A percentile compares a stretch with the other conserved stretches of the same genome.
phyloP scores from a whole-genome alignment of 2,329 filamentous ascomycete genomes.

The Cylindrodendrum hubeiense region DNA sequence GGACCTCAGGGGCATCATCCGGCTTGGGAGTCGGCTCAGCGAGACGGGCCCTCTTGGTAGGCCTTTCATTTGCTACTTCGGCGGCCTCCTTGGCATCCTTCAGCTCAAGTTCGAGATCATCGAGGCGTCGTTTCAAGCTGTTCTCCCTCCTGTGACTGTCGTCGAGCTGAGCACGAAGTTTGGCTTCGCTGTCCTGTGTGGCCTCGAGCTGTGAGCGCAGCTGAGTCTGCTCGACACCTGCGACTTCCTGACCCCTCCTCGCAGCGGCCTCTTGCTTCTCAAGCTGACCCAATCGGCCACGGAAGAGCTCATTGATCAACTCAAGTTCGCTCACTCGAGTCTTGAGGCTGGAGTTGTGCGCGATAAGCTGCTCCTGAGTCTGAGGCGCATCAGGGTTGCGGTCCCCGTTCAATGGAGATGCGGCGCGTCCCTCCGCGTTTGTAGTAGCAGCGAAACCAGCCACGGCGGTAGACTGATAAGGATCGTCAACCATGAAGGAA shows the following conservation, averaged over 20 bases:
- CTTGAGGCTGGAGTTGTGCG: conserved; percentile 88
- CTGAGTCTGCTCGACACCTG: conserved; percentile 66
- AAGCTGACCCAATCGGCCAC: conserved; percentile 81
- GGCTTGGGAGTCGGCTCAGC: conserved; percentile 31
- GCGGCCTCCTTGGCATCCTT: conserved; percentile 46
- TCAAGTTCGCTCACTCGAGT: conserved; percentile 96
- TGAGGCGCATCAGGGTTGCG: conserved; percentile 78
- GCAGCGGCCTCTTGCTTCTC: conserved; percentile 81
- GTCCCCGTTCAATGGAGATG: conserved; percentile 66
- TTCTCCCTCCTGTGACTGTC: conserved; percentile 84
- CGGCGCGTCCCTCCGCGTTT: conserved; percentile 64
- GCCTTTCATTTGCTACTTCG: conserved; percentile 38
- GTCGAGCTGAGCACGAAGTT: conserved; percentile 75
- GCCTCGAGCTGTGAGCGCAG: conserved; percentile 68
- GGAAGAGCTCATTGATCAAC: conserved; percentile 89
- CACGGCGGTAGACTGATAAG: conserved; percentile 68
- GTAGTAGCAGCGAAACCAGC: conserved; percentile 56
- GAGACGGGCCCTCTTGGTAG: conserved; percentile 45
- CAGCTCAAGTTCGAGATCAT: conserved; percentile 77
- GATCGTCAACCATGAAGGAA: conserved; percentile 82
- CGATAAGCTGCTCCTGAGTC: conserved; percentile 83
- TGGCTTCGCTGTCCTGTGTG: conserved; percentile 54
- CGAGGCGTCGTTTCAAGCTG: conserved; percentile 83
- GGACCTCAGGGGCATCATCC: conserved; percentile 30
- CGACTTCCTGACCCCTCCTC: conserved; percentile 69